Percentiles rank a stretch among this genome's conserved stretches.
Evolutionary conservation across 2,329 filamentous ascomycete genomes (phyloP).

Genomic region (Aspergillus amoenus): DNA sequence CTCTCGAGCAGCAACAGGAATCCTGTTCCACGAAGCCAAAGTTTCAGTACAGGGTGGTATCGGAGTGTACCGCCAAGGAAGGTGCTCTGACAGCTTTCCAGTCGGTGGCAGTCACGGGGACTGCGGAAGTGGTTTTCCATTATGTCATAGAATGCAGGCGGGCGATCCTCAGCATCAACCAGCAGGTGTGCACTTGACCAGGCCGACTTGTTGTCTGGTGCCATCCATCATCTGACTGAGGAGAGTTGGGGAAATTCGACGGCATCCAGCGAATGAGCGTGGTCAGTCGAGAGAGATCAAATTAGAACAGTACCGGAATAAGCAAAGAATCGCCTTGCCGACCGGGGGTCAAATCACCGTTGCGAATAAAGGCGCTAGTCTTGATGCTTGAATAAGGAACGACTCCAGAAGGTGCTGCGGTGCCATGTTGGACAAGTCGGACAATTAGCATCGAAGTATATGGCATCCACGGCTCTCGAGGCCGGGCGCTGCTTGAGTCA

Average conservation of each 20-base stretch:
- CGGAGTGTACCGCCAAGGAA: background rate
- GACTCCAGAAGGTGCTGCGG: background rate
- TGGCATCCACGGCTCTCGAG: background rate
- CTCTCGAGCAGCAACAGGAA: constrained; percentile 1
- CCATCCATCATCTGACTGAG: constrained; percentile 8
- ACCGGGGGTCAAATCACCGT: constrained; percentile 7
- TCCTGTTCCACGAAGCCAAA: background rate
- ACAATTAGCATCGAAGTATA: background rate
- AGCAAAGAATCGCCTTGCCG: constrained; percentile 10
- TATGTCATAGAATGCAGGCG: constrained; percentile 25
- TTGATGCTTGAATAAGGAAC: constrained; percentile 6
- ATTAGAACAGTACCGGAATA: constrained; percentile 5
- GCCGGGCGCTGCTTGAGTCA: constrained; percentile 9
- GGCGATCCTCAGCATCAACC: constrained; percentile 10
- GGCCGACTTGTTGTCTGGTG: background rate
- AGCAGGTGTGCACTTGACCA: no score
- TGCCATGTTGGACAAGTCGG: background rate
- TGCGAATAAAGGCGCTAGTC: constrained; percentile 1
- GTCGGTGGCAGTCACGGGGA: constrained; percentile 14
- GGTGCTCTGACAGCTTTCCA: constrained; percentile 4
- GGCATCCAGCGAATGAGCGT: background rate
- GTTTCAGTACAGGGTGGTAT: background rate
- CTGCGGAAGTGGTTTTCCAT: constrained; percentile 19
- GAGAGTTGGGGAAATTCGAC: background rate
- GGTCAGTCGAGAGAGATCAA: background rate